Base-by-base conservation (phyloP, 441 rosid genomes). In the Adansonia rubrostipa region DNA sequence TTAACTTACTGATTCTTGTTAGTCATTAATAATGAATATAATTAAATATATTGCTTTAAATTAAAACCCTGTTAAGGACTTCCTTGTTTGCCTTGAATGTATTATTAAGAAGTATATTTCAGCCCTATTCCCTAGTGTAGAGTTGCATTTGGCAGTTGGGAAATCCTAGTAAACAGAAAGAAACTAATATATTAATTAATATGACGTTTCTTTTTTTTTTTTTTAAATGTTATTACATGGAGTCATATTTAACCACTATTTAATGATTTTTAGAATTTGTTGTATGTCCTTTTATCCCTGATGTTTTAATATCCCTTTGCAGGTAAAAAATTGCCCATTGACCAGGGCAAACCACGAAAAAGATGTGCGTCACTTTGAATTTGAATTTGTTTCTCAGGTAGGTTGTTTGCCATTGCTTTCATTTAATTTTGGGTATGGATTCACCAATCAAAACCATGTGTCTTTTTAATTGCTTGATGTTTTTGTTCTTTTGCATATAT, bases 321-420 rank as follows among this genome's bases (percentile, higher is more conserved):
- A 93, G 98, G 84, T 86, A 51, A 91, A 85, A 82, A 94, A 91
- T 78, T 85, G 86, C 73, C 84, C 82, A 17, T 84, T 94, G 92
- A 87, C 94, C 77, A 90, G 84, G 77, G 82, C 62, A 74, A 92
- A 84, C 76, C 79, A 86, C 75, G 92, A 89, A 79, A 96, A 91
- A 85, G 98, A 93, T 86, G 98, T 96, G 74, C 94, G 88, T 56
- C 98, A 93, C 86, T 92, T 96, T 50, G 98, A 93, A 84, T 93
- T 96, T 81, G 95, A 94, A 60, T 93, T 86, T 86, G 84, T 80
- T 86, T 88, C 96, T 66, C 57, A 87, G 14, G 99, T 94, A 83
- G 90, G 96, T 85, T 77, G 58, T 82, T 53, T 74, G 7, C 19
- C 20, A 33, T 67, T 54, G 9, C 17, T 74, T 68, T 24, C 66